These are phyloP conservation scores for Mytilinidion resinicola DNA, from an alignment of 495 filamentous ascomycete species.

Conservation along the genomic window DNA sequence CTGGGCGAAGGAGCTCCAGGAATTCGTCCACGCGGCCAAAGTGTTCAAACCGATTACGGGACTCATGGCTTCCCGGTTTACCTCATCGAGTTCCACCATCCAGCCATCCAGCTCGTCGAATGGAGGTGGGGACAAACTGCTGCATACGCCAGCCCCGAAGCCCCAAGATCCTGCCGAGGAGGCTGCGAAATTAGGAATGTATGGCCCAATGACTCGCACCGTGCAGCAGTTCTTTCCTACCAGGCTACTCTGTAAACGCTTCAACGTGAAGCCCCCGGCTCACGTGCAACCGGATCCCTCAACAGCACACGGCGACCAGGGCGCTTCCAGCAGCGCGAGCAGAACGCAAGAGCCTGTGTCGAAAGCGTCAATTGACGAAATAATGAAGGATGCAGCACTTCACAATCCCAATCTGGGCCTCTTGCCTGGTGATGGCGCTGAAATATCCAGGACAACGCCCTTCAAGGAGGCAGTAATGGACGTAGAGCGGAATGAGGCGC, in stretches of 20 bases:
- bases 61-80: constrained; percentile 89
- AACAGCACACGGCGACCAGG: constrained; percentile 24
- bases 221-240: constrained; percentile 71
- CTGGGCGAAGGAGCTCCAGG: constrained; percentile 71
- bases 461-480: constrained; percentile 49
- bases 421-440: constrained; percentile 8
- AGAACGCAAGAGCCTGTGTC: constrained; percentile 20
- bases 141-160: constrained; percentile 55
- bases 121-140: constrained; percentile 30
- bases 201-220: constrained; percentile 75
- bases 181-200: constrained; percentile 90
- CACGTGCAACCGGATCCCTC: constrained; percentile 60
- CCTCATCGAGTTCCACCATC: constrained; percentile 53
- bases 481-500: constrained; percentile 74
- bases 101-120: constrained; percentile 41
- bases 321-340: constrained; percentile 18
- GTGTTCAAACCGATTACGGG: constrained; percentile 92
- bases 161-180: constrained; percentile 72
- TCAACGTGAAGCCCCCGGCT: constrained; percentile 71
- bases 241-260: constrained; percentile 83
- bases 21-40: constrained; percentile 81
- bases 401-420: constrained; percentile 2
- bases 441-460: constrained; percentile 8
- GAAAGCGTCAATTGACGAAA: constrained; percentile 43
- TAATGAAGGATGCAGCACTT: constrained; percentile 43